Evolutionary conservation across 176 grass and related monocot genomes (phyloP).

Genomic region (Bonia amplexicaulis): DNA sequence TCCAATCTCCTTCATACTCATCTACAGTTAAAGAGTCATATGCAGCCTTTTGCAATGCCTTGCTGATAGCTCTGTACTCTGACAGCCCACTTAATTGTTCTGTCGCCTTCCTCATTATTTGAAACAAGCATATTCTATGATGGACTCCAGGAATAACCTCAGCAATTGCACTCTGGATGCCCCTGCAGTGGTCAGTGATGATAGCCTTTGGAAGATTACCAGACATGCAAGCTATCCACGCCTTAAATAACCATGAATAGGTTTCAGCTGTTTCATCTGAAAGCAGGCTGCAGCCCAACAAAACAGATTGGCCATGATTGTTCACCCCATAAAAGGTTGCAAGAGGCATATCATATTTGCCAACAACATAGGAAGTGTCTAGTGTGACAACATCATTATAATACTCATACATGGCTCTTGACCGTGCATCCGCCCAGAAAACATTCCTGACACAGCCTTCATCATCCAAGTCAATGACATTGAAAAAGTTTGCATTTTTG

Average conservation of each 20-base stretch:
- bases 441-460: conserved; percentile 68
- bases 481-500: conserved; percentile 89
- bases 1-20: conserved; percentile 89
- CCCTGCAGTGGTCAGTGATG: conserved; percentile 74
- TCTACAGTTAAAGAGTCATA: conserved; percentile 75
- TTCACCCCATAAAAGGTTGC: conserved; percentile 83
- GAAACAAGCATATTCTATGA: conserved; percentile 81
- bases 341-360: conserved; percentile 86
- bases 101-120: conserved; percentile 76
- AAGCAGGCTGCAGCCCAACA: conserved; percentile 74
- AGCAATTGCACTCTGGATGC: conserved; percentile 68
- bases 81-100: conserved; percentile 70
- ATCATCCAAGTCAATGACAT: conserved; percentile 77
- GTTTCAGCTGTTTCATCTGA: conserved; percentile 85
- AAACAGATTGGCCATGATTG: conserved; percentile 81
- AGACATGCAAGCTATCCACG: conserved; percentile 92
- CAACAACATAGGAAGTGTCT: conserved; percentile 70
- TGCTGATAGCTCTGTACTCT: conserved; percentile 76
- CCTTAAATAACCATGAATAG: conserved; percentile 82
- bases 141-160: conserved; percentile 74
- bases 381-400: conserved; percentile 75
- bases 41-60: conserved; percentile 81
- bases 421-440: conserved; percentile 87
- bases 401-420: conserved; percentile 79
- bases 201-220: conserved; percentile 79